These are phyloP conservation scores for Nicotiana paniculata DNA, from an alignment of 257 asterid genomes.

Conservation along the genomic window DNA sequence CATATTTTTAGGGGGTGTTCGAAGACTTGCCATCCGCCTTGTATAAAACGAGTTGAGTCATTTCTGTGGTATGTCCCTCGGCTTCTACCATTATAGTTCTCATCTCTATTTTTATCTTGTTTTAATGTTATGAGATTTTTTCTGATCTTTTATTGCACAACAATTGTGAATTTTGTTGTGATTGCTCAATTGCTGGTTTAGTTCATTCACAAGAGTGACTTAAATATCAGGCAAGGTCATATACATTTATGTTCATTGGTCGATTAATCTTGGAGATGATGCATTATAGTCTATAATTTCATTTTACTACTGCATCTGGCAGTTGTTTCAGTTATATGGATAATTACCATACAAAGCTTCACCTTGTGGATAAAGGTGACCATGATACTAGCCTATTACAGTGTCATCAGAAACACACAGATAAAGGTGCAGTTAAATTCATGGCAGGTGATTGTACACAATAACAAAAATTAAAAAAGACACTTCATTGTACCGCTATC, in stretches of 20 bases:
- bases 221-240: background rate
- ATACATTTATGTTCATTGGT: background rate
- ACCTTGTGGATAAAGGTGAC: background rate
- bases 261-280: background rate
- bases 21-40: constrained; percentile 90
- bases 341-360: background rate
- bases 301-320: background rate
- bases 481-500: background rate
- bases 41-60: constrained; percentile 86
- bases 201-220: background rate
- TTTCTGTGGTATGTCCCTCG: constrained; percentile 51
- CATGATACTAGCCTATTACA: background rate
- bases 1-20: constrained; percentile 51
- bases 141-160: background rate
- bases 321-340: background rate
- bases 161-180: background rate
- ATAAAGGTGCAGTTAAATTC: background rate
- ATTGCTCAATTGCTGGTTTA: background rate
- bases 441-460: background rate
- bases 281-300: background rate
- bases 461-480: background rate
- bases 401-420: background rate
- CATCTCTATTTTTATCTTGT: background rate
- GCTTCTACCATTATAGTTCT: background rate
- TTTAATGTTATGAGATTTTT: background rate